Conservation (phyloP, 495 filamentous ascomycete genomes). For the Aspergillus conjunctus region DNA sequence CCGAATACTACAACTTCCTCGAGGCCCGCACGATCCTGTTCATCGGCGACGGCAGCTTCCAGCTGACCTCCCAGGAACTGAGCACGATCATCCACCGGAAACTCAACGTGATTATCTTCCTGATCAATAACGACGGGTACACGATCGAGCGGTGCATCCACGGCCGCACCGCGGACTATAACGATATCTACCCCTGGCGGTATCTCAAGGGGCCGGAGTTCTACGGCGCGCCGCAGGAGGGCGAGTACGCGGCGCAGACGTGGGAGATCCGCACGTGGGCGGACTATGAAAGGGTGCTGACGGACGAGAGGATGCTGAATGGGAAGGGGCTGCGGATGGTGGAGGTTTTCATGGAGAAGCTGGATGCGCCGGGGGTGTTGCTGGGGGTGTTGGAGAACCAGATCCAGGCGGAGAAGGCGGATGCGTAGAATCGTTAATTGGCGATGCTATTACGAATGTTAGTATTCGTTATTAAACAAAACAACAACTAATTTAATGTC, state of each 20-base stretch:
- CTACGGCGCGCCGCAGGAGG: constrained; percentile 34
- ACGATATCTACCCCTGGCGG: constrained; percentile 67
- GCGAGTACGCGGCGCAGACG: constrained; percentile 18
- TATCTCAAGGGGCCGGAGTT: constrained; percentile 44
- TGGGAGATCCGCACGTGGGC: constrained; percentile 23
- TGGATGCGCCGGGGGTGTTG: constrained; percentile 32
- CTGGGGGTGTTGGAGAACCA: constrained; percentile 15
- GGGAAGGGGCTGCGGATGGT: constrained; percentile 42
- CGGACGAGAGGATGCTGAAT: constrained; percentile 27
- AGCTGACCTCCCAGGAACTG: constrained; percentile 75
- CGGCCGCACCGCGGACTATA: constrained; percentile 67
- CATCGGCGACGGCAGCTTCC: constrained; percentile 79
- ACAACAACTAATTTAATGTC: too few species aligned
- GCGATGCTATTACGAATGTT: too few species aligned
- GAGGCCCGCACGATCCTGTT: constrained; percentile 60
- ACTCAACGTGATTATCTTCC: constrained; percentile 69
- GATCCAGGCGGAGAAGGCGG: constrained; percentile 17
- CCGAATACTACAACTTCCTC: constrained; percentile 18
- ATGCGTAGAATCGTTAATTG: background rate
- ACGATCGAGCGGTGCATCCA: constrained; percentile 74
- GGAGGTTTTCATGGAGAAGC: constrained; percentile 35
- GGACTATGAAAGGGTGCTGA: constrained; percentile 23
- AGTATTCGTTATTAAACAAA: too few species aligned
- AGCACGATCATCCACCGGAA: constrained; percentile 69
- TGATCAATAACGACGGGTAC: constrained; percentile 73